Percentiles rank a stretch among this genome's conserved stretches.
Conservation (phyloP, 2,329 filamentous ascomycete species). For the Epichloe festucae region DNA sequence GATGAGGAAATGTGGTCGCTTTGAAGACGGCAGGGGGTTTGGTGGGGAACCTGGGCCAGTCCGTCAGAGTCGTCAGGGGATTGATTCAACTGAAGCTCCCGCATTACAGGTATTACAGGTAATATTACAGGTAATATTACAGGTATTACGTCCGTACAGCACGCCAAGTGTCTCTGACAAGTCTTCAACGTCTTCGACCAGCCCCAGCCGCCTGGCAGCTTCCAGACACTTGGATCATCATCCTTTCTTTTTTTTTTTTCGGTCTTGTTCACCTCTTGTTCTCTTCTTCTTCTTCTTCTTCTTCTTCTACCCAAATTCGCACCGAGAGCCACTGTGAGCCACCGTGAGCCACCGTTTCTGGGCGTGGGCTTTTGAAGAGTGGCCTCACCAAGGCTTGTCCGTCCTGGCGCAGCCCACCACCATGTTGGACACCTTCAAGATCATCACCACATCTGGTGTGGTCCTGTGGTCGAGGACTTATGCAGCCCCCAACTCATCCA, state of each 20-base stretch:
- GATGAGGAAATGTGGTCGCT: constrained; percentile 24
- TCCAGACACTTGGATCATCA: background rate
- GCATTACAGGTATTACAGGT: too few relatives aligned
- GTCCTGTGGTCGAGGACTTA: constrained; percentile 93
- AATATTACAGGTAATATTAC: too few relatives aligned
- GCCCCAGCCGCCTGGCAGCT: background rate
- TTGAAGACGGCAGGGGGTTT: constrained; percentile 1
- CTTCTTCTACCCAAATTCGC: background rate
- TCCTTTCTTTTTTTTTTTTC: background rate
- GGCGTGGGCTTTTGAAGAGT: background rate
- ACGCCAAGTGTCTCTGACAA: too few relatives aligned
- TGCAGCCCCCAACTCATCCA: constrained; percentile 61
- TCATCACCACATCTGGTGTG: constrained; percentile 88
- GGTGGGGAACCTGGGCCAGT: too few relatives aligned
- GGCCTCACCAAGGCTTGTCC: background rate
- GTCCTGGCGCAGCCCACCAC: constrained; percentile 9
- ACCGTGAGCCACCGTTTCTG: background rate
- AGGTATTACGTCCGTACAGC: too few relatives aligned
- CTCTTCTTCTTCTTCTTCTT: background rate
- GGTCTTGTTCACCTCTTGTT: background rate
- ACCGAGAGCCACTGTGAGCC: background rate
- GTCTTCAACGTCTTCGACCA: too few relatives aligned
- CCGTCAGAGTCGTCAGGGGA: too few relatives aligned
- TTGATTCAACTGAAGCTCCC: too few relatives aligned
- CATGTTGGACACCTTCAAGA: constrained; percentile 96